phyloP scores from a whole-genome alignment of 805 yeast species.

The Candida insectorum region DNA sequence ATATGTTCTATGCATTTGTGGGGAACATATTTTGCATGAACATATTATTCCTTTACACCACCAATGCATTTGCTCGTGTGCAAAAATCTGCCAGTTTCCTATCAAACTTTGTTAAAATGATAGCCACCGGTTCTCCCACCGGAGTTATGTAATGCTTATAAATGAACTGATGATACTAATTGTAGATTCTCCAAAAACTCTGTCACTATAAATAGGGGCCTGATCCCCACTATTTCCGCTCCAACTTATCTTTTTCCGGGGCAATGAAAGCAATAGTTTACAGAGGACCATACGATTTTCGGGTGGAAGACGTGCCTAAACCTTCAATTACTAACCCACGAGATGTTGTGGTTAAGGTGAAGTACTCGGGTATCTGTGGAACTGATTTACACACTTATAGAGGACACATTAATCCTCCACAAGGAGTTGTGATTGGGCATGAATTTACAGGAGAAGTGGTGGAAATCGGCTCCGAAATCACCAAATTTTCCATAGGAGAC shows the following conservation, averaged over 20 bases:
- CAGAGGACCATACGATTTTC: conserved; percentile 40
- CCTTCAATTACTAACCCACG: conserved; percentile 36
- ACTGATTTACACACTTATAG: conserved; percentile 53
- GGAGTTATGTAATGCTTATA: no score
- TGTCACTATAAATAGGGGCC: no score
- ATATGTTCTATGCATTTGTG: conserved; percentile 17
- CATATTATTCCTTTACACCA: conserved; percentile 10
- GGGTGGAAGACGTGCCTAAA: conserved; percentile 34
- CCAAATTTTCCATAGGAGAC: conserved; percentile 42
- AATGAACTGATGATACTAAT: no score
- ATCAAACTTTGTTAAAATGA: neutral
- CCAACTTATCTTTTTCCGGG: no score
- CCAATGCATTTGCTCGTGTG: neutral
- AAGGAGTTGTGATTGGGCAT: conserved; percentile 49
- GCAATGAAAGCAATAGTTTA: conserved; percentile 51
- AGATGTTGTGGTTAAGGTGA: conserved; percentile 48
- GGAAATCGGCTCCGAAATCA: conserved; percentile 30
- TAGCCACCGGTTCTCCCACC: no score
- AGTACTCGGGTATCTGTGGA: conserved; percentile 51
- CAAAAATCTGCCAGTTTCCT: conserved; percentile 1
- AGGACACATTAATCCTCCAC: conserved; percentile 37
- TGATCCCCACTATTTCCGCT: no score
- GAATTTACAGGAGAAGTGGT: conserved; percentile 46
- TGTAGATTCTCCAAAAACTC: no score
- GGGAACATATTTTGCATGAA: conserved; percentile 20